Evolutionary conservation across 2,329 filamentous ascomycete species (phyloP), one percentile per base, ranked within the genome.

Genomic region (Trichoderma sp.): DNA sequence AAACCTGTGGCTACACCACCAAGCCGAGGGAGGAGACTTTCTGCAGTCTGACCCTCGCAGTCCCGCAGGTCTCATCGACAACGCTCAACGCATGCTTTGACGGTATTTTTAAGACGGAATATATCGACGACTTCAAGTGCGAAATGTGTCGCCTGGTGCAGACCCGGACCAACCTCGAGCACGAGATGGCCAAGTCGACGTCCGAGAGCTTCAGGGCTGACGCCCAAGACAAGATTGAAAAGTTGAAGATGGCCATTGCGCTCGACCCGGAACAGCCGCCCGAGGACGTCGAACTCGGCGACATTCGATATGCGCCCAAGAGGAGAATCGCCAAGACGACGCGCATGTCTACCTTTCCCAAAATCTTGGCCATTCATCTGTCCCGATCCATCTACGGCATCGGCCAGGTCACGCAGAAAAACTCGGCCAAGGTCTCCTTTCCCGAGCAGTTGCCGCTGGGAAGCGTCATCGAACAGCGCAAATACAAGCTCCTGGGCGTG

Each of bases 111-210:
- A 97, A 97, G 82, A 94, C 93, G 0, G 96, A 99, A 81, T 92
- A 94, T 79, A 98, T 99, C 75, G 95, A 98, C 74, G 96, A 97
- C 80, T 99, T 97, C 85, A 95, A 93, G 76, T 99, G 96, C 83
- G 96, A 98, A 77, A 93, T 91, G 82, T 99, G 96, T 79, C 90
- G 94, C 26, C 86, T 99, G n/a, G 82, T 93, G 57, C 92, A 97
- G 80, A 94, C 94, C 4, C 83, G 93, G 68, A 85, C 90, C 34
- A 82, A 87, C 65, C 88, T 93, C 74, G 84, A 89, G 73, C 83
- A 85, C 7, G 90, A 94, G 74, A 79, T 91, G 39, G 81, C 84
- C 39, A 87, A 83, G 70, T 85, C 88, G 4, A 85, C 80, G 26
- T 88, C 88, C 0, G 85, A 87, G 6, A 80, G 80, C 24, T 88